Conservation (phyloP, 306 rosid genomes). For the Pterocarpus macrocarpus region DNA sequence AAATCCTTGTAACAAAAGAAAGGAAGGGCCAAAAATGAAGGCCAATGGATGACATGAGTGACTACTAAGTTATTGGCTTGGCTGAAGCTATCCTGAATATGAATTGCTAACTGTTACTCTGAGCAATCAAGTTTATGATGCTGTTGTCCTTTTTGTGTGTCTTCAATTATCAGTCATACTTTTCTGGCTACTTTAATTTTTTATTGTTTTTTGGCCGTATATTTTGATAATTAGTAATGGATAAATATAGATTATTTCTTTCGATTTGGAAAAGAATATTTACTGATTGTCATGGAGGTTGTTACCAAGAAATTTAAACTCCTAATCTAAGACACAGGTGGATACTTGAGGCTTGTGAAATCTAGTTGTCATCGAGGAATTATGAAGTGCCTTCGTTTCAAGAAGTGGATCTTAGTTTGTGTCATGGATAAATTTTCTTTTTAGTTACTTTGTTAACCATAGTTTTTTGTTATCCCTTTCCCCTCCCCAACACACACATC, state of each 20-base stretch:
- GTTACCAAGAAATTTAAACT: neutral
- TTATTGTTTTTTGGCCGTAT: neutral
- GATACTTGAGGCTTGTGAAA: conserved; percentile 8
- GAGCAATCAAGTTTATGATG: neutral
- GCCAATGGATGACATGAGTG: neutral
- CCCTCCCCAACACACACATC: too few species aligned
- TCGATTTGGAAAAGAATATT: too few species aligned
- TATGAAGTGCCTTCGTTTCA: neutral
- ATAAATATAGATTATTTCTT: too few species aligned
- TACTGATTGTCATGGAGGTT: neutral
- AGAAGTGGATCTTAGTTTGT: too few species aligned
- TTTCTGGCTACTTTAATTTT: neutral
- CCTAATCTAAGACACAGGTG: neutral
- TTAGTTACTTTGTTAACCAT: too few species aligned
- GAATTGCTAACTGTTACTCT: neutral
- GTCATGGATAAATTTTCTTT: too few species aligned
- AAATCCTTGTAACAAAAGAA: neutral
- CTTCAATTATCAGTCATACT: neutral
- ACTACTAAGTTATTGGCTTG: neutral
- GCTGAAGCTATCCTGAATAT: neutral
- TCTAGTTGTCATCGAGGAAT: neutral
- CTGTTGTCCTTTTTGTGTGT: neutral
- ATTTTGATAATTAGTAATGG: neutral
- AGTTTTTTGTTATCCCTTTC: too few species aligned
- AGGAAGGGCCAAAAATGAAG: neutral